Percentiles rank a stretch among this genome's conserved stretches.
Evolutionary conservation across 768 basidiomycete species (phyloP).

Genomic region (Hygrocybe punicea): DNA sequence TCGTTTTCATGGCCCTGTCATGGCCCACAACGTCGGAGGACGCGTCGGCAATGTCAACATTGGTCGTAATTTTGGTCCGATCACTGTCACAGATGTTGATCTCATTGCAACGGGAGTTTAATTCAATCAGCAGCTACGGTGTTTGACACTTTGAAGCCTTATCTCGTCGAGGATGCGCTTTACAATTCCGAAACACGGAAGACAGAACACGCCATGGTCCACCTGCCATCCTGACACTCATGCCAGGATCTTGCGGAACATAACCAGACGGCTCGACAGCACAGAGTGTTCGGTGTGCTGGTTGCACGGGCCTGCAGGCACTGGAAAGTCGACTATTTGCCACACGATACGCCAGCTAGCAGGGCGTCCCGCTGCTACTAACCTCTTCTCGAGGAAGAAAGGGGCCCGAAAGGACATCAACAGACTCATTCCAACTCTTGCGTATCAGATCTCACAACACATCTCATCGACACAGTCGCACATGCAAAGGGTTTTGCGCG

Average conservation of each 20-base stretch:
- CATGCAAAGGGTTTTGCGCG: not conserved
- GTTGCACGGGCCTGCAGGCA: constrained; percentile 34
- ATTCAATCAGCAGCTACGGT: too few species aligned
- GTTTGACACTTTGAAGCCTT: not conserved
- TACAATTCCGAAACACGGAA: not conserved
- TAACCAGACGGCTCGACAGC: not conserved
- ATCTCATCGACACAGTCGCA: not conserved
- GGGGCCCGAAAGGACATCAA: constrained; percentile 26
- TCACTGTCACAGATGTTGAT: too few species aligned
- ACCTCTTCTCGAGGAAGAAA: constrained; percentile 30
- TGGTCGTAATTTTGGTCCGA: too few species aligned
- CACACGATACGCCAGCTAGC: constrained; percentile 20
- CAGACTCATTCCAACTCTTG: constrained; percentile 30
- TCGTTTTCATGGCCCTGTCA: too few species aligned
- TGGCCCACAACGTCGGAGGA: too few species aligned
- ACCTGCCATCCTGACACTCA: constrained; percentile 3
- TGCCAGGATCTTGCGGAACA: not conserved
- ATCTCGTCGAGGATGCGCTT: not conserved
- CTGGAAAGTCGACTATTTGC: constrained; percentile 34
- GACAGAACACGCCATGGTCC: not conserved
- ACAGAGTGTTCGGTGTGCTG: constrained; percentile 18
- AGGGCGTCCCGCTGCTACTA: constrained; percentile 26
- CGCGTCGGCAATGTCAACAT: too few species aligned
- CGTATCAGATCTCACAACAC: constrained; percentile 26
- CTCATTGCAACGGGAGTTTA: too few species aligned